phyloP scores from a whole-genome alignment of 176 grass and related monocot species.

The Musa itinerans region DNA sequence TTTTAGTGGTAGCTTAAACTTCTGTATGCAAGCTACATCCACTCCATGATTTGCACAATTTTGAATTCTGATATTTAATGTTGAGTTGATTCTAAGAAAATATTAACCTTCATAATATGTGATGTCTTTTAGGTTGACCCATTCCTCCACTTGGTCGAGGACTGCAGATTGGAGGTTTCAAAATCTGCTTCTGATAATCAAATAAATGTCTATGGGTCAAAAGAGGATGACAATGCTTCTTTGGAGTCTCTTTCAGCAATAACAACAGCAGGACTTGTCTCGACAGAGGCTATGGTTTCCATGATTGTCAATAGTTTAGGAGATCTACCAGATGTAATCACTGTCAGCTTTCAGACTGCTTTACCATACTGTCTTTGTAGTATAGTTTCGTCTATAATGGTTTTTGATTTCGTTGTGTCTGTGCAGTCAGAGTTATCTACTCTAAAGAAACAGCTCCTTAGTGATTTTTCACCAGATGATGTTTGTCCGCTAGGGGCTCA shows the following conservation, averaged over 20 bases:
- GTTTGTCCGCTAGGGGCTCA: slow-evolving; percentile 49
- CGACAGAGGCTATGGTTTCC: slow-evolving; percentile 64
- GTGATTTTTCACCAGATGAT: slow-evolving; percentile 79
- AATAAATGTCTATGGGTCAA: slow-evolving; percentile 53
- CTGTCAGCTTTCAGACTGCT: not conserved
- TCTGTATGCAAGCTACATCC: too few species aligned
- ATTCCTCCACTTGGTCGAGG: slow-evolving; percentile 79
- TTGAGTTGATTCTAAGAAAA: not conserved
- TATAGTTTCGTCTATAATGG: slow-evolving; percentile 5
- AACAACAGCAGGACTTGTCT: slow-evolving; percentile 41
- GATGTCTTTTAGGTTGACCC: slow-evolving; percentile 56
- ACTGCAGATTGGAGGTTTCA: slow-evolving; percentile 58
- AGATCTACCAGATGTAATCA: slow-evolving; percentile 51
- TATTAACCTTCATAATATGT: not conserved
- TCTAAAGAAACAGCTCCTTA: slow-evolving; percentile 61
- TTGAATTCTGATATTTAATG: not conserved
- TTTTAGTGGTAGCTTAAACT: too few species aligned
- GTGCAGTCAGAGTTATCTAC: slow-evolving; percentile 52
- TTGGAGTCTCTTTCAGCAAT: slow-evolving; percentile 60
- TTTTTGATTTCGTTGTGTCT: slow-evolving; percentile 14
- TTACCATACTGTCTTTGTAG: not conserved
- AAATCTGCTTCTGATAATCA: slow-evolving; percentile 25
- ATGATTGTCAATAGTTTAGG: slow-evolving; percentile 56
- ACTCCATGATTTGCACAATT: not conserved
- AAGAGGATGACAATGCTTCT: slow-evolving; percentile 69